Base-by-base conservation (phyloP, 257 asterid genomes). In the Solanum piurae region DNA sequence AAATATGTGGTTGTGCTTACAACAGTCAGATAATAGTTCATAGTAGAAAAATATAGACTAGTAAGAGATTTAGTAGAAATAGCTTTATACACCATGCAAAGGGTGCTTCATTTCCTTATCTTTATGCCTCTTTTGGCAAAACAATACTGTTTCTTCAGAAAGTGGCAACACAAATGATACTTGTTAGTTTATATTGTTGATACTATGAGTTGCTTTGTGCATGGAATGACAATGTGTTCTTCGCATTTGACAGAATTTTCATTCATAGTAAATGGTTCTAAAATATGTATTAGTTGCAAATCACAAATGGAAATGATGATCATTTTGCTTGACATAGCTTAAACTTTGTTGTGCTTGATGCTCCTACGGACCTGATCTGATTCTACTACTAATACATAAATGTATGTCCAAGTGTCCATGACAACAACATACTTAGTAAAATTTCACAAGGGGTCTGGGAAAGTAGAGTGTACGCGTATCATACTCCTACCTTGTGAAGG, bases 1-100 rank as follows among this genome's bases (percentile, higher is more conserved):
- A 79, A 91, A 84, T 83, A 85, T 11, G 79, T 62, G 88, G 49
- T 75, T 72, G 87, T 86, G 84, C 84, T 88, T 85, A 77, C 38
- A 75, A 72, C 79, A 49, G 90, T 87, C 87, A 2, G 64, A 75
- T 88, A 86, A 88, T 89, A 72, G 83, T 46, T 79, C 66, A 89
- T 89, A 58, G 86, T 37, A 58, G 60, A 82, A 64, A 82, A 77
- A 58, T 71, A 85, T 91, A 89, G 87, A 79, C 55, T 52, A 40
- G 42, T 79, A 86, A 88, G 87, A 86, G 87, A 83, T 72, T 34
- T 55, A 74, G 76, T 85, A 82, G 82, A 7, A 25, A 88, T 49
- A 85, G 69, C 84, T 42, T 69, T 68, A 33, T 72, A 83, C 75
- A 58, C 68, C 58, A 40, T 40, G 37, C 36, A 37, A 84, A 64